Conservation (phyloP, 495 filamentous ascomycete genomes). For the Echria macrotheca region DNA sequence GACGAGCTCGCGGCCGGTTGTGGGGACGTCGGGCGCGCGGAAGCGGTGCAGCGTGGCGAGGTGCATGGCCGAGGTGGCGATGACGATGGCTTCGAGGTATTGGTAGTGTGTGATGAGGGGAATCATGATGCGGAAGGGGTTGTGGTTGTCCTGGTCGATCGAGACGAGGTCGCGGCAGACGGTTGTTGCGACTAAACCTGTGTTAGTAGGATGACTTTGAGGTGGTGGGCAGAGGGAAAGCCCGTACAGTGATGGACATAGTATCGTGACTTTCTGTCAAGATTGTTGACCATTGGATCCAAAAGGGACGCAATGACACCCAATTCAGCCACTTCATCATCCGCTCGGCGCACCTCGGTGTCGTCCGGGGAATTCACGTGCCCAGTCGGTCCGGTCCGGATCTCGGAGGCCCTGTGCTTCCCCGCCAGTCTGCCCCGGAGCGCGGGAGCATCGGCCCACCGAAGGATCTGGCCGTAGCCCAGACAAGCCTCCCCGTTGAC, state of each 20-base stretch:
- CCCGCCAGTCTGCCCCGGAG: constrained; percentile 36
- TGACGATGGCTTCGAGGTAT: constrained; percentile 45
- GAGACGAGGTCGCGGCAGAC: constrained; percentile 51
- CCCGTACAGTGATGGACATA: constrained; percentile 50
- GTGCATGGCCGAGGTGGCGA: constrained; percentile 53
- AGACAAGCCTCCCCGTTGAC: constrained; percentile 42
- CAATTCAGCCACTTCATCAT: not conserved
- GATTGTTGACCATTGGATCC: constrained; percentile 34
- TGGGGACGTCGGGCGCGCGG: too few relatives aligned
- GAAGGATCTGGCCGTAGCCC: constrained; percentile 21
- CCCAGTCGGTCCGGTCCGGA: not conserved
- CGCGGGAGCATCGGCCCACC: constrained; percentile 38
- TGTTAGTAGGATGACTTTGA: not conserved
- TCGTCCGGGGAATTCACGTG: not conserved
- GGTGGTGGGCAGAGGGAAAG: not conserved
- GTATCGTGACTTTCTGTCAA: constrained; percentile 33
- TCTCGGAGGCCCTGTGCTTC: constrained; percentile 4
- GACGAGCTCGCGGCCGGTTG: constrained; percentile 31
- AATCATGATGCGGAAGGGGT: constrained; percentile 48
- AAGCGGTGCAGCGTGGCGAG: constrained; percentile 32
- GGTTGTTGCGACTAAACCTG: constrained; percentile 39
- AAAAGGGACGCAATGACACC: constrained; percentile 14
- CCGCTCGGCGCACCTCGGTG: constrained; percentile 3
- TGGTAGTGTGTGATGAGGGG: constrained; percentile 38
- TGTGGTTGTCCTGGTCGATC: constrained; percentile 41